A percentile compares a stretch with the other conserved stretches of the same genome.
Evolutionary conservation across 164 flowering plant genomes (phyloP).

Genomic region (Saururus chinensis): DNA sequence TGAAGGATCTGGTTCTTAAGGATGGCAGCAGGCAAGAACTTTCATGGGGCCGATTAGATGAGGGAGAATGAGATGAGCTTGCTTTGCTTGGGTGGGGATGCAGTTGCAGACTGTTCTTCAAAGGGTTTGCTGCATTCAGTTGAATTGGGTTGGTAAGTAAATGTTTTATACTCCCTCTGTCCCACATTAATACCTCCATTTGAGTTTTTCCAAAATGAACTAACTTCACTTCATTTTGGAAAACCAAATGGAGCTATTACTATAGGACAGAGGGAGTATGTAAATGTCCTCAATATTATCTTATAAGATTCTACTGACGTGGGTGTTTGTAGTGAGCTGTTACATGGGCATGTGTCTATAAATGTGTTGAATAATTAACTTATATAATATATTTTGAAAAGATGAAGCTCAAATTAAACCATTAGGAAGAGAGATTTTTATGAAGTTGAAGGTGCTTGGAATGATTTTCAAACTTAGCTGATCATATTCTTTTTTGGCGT

Average conservation of each 20-base stretch:
- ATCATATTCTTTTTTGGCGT: too few species aligned
- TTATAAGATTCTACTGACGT: too few species aligned
- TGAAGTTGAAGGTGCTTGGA: too few species aligned
- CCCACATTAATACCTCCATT: not conserved
- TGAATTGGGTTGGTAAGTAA: slow-evolving; percentile 24
- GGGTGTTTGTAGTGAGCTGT: too few species aligned
- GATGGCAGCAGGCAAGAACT: slow-evolving; percentile 49
- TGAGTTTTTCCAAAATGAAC: not conserved
- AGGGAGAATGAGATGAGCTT: slow-evolving; percentile 82
- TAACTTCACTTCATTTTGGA: not conserved
- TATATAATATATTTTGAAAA: too few species aligned
- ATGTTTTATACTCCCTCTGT: not conserved
- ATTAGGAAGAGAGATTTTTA: too few species aligned
- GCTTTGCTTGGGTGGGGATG: slow-evolving; percentile 41
- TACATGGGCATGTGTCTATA: too few species aligned
- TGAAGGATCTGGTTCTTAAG: slow-evolving; percentile 28
- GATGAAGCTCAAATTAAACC: too few species aligned
- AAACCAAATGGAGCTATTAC: not conserved
- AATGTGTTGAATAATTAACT: too few species aligned
- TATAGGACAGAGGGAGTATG: too few species aligned
- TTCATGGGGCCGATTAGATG: slow-evolving; percentile 76
- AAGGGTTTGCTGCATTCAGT: slow-evolving; percentile 24
- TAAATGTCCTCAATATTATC: too few species aligned
- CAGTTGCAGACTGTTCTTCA: slow-evolving; percentile 13
- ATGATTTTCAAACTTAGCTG: too few species aligned